Conservation (phyloP, 1,284 basidiomycete genomes). For the Rhodotorula glutinis region DNA sequence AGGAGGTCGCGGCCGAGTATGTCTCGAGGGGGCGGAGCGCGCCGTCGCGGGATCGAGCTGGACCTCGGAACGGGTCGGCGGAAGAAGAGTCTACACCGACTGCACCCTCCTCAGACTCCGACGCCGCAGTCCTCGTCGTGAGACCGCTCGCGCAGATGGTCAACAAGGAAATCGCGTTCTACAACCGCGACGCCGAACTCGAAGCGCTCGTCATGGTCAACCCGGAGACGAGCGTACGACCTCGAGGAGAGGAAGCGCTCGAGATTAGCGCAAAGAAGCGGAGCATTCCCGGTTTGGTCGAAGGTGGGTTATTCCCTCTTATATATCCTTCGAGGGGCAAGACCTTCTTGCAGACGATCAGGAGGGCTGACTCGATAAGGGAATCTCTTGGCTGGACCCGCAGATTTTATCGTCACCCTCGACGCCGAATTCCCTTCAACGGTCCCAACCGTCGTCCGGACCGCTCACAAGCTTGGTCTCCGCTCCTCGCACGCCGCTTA, state of each 20-base stretch:
- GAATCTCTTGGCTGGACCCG: too few relatives aligned
- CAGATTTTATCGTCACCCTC: conserved; percentile 37
- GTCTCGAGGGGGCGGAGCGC: neutral
- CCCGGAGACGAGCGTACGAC: neutral
- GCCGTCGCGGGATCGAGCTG: too few relatives aligned
- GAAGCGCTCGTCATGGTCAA: neutral
- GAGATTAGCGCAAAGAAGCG: conserved; percentile 17
- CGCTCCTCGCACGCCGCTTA: conserved; percentile 10
- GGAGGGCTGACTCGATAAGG: too few relatives aligned
- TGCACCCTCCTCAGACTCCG: neutral
- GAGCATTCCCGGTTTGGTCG: conserved; percentile 19
- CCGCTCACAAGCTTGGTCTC: conserved; percentile 38
- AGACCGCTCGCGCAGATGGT: conserved; percentile 14
- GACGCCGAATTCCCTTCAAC: conserved; percentile 38
- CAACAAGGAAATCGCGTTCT: conserved; percentile 19
- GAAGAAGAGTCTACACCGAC: neutral
- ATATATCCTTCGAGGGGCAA: too few relatives aligned
- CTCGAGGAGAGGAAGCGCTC: neutral
- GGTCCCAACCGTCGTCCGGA: conserved; percentile 37
- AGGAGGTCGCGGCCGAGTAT: conserved; percentile 26
- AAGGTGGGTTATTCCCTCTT: conserved; percentile 16
- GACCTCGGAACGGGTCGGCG: too few relatives aligned
- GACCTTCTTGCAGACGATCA: too few relatives aligned
- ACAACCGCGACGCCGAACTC: neutral
- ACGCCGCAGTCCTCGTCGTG: conserved; percentile 9